These are phyloP conservation scores for Trichoderma virens DNA, from an alignment of 495 filamentous ascomycete species.

Conservation along the genomic window DNA sequence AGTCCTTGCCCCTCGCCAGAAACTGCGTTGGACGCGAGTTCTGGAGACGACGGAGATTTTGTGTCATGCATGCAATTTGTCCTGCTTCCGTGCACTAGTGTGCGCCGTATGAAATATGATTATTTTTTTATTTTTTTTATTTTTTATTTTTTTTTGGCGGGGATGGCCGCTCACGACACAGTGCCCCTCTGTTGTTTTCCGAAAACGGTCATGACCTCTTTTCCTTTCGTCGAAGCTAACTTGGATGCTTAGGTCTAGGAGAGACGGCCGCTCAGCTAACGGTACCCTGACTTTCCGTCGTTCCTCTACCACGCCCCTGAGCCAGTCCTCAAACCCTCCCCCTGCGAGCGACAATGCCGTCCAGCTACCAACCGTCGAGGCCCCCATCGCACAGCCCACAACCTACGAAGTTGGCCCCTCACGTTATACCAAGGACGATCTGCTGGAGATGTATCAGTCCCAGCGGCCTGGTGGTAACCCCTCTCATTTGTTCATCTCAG, in stretches of 20 bases:
- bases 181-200: background rate
- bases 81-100: background rate
- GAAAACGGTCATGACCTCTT: background rate
- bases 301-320: constrained; percentile 53
- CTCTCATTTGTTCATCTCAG: constrained; percentile 58
- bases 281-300: constrained; percentile 85
- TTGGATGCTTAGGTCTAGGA: background rate
- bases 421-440: constrained; percentile 56
- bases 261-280: constrained; percentile 49
- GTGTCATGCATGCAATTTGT: background rate
- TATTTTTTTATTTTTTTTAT: background rate
- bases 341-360: constrained; percentile 16
- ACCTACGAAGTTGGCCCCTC: constrained; percentile 10
- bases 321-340: constrained; percentile 19
- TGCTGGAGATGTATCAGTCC: constrained; percentile 66
- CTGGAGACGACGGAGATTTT: background rate
- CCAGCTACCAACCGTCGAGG: constrained; percentile 16
- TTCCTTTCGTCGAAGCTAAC: background rate
- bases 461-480: constrained; percentile 23
- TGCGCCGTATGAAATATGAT: background rate
- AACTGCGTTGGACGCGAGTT: background rate
- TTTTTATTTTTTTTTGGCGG: background rate
- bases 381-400: constrained; percentile 12
- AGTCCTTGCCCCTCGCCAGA: constrained; percentile 15
- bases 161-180: background rate